Percentiles rank a stretch among this genome's conserved stretches.
Conservation (phyloP, 1,139 yeast genomes). For the Groenewaldozyma auringiensis region DNA sequence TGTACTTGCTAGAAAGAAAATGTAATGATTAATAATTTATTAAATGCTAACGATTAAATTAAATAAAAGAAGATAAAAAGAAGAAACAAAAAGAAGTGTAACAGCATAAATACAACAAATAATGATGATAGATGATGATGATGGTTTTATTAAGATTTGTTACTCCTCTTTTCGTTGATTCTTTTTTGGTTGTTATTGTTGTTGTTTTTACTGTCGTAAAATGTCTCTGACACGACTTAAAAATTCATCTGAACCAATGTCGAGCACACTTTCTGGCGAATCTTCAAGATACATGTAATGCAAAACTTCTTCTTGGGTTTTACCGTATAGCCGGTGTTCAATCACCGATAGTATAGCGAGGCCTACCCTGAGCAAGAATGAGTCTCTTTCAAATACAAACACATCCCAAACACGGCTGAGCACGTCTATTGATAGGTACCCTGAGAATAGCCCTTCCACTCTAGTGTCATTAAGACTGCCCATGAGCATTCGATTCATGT, state of each 20-base stretch:
- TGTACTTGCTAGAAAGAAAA: not conserved
- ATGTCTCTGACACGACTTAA: slow-evolving; percentile 36
- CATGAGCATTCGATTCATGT: slow-evolving; percentile 32
- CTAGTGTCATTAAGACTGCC: not conserved
- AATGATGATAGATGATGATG: too few species aligned
- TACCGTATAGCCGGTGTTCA: slow-evolving; percentile 48
- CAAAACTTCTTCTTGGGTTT: slow-evolving; percentile 38
- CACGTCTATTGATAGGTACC: slow-evolving; percentile 33
- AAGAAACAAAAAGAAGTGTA: too few species aligned
- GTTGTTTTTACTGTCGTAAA: slow-evolving; percentile 21
- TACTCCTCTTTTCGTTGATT: too few species aligned
- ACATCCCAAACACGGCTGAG: slow-evolving; percentile 46
- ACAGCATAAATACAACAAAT: too few species aligned
- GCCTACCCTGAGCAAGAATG: slow-evolving; percentile 41
- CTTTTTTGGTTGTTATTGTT: too few species aligned
- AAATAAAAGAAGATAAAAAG: too few species aligned
- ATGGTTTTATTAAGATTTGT: too few species aligned
- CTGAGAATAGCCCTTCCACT: slow-evolving; percentile 31
- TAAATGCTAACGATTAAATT: too few species aligned
- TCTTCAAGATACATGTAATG: slow-evolving; percentile 25
- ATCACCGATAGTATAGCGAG: slow-evolving; percentile 43
- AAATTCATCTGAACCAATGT: slow-evolving; percentile 46
- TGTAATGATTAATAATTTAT: too few species aligned
- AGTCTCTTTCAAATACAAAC: slow-evolving; percentile 54
- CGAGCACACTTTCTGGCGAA: slow-evolving; percentile 28